Base-by-base conservation (phyloP, 2,329 filamentous ascomycete species). In the Cytospora piceae region DNA sequence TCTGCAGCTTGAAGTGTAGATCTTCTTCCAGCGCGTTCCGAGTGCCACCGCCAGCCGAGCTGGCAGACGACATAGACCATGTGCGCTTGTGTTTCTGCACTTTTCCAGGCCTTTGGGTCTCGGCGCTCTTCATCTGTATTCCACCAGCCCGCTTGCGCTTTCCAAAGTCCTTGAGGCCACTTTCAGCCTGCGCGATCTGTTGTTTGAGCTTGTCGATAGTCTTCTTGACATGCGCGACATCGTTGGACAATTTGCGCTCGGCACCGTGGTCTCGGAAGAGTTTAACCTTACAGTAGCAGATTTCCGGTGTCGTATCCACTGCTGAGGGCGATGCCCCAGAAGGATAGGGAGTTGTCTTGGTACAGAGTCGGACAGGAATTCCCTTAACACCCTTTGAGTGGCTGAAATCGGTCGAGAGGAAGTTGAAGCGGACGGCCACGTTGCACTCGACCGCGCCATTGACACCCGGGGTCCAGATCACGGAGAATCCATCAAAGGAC, bases 371-470 rank as follows among this genome's bases (percentile, higher is more conserved):
- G 5, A 99, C 94, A 0, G 95, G 94, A 70, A 98, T 97, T 42
- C 95, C 95, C 78, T 98, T 99, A 58, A 99, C 95, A 55, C 95
- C 95, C 75, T 99, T 99, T 12, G 95, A 98, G 74, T 98, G 95
- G 76, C 94, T 98, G 75, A 98, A 99, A 75, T 99, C 95, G 11
- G 95, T 99, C 0, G 95, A 99, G 0, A 99, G 83, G 74, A 99
- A 99, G 79, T 99, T 99, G 83, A 98, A 99, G 55, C 95, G 91
- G 15, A 98, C 92, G 11, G 93, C 91, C 64, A 99, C 87, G 58
- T 88, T 91, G 76, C 93, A 95, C 72, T 97, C 93, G 4, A 90
- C 81, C 0, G 81, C 78, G 0, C 89, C 88, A 58, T 88, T 89
- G 52, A 85, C 77, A 5, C 88, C 90, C 0, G 93, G 90, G 0